Conservation (phyloP, 768 basidiomycete genomes). For the Leccinum truebloodii region DNA sequence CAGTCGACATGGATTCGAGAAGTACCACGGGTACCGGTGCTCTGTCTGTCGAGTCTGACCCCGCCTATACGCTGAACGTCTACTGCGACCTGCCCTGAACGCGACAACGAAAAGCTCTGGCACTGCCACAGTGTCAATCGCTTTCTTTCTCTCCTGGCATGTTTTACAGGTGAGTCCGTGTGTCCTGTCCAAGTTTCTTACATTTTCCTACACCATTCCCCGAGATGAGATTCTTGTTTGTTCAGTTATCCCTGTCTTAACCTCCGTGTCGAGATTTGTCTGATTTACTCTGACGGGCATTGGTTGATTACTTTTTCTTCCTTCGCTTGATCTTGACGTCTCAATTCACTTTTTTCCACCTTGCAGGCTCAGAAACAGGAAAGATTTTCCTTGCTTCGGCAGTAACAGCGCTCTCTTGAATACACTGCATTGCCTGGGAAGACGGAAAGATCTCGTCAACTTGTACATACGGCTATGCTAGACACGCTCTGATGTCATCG, state of each 20-base stretch:
- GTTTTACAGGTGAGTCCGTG: background rate
- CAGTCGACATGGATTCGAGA: too few relatives aligned
- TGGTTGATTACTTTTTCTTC: background rate
- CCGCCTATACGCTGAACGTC: too few relatives aligned
- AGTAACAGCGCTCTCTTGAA: background rate
- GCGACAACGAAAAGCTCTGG: too few relatives aligned
- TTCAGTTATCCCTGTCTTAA: slow-evolving; percentile 37
- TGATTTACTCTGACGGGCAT: background rate
- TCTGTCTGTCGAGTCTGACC: too few relatives aligned
- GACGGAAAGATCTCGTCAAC: background rate
- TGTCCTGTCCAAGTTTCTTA: background rate
- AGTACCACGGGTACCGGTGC: too few relatives aligned
- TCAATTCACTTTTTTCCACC: background rate
- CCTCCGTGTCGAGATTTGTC: slow-evolving; percentile 22
- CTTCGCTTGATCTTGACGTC: background rate
- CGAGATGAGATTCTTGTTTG: slow-evolving; percentile 22
- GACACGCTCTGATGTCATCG: too few relatives aligned
- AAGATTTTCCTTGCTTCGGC: background rate
- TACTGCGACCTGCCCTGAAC: too few relatives aligned
- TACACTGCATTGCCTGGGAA: background rate
- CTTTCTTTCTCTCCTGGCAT: too few relatives aligned
- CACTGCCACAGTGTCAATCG: background rate
- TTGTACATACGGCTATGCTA: background rate
- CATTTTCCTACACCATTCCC: background rate
- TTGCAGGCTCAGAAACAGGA: slow-evolving; percentile 1